These are phyloP conservation scores for Pseudogymnoascus verrucosus DNA, from an alignment of 2,329 filamentous ascomycete species.

Conservation along the genomic window DNA sequence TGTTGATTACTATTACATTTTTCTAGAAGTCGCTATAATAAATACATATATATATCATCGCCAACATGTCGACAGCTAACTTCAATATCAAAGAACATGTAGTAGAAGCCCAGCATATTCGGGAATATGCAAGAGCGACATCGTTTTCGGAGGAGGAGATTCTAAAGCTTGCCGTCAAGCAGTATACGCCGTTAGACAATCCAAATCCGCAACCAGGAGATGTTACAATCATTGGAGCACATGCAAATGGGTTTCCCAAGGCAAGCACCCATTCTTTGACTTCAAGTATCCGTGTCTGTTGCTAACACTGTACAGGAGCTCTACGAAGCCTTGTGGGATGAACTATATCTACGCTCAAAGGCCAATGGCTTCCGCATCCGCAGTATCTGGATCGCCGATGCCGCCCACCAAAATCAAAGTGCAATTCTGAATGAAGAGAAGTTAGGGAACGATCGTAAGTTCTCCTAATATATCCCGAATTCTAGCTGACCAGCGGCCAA, in stretches of 20 bases:
- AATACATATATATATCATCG: background rate
- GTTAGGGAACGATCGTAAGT: constrained; percentile 76
- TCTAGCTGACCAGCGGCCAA: constrained; percentile 29
- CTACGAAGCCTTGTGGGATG: constrained; percentile 88
- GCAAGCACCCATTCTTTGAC: constrained; percentile 33
- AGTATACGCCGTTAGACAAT: constrained; percentile 74
- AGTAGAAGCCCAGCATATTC: constrained; percentile 67
- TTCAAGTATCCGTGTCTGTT: background rate
- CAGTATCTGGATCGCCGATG: constrained; percentile 83
- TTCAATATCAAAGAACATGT: constrained; percentile 68
- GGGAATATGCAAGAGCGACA: constrained; percentile 71
- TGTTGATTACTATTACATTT: background rate
- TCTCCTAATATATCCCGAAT: background rate
- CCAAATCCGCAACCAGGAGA: constrained; percentile 61
- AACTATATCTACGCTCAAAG: constrained; percentile 55
- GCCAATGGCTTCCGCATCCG: constrained; percentile 61
- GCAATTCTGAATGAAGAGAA: constrained; percentile 66
- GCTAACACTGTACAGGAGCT: constrained; percentile 53
- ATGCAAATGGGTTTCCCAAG: constrained; percentile 92
- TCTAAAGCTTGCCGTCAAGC: constrained; percentile 70
- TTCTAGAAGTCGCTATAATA: background rate
- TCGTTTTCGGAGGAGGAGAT: constrained; percentile 65
- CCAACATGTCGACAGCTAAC: constrained; percentile 23
- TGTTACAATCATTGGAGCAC: constrained; percentile 75
- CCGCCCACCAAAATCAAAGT: constrained; percentile 76